Evolutionary conservation across 2,329 filamentous ascomycete species (phyloP), one percentile per base, ranked within the genome.

Genomic region (Chaetomiaceae sp.): DNA sequence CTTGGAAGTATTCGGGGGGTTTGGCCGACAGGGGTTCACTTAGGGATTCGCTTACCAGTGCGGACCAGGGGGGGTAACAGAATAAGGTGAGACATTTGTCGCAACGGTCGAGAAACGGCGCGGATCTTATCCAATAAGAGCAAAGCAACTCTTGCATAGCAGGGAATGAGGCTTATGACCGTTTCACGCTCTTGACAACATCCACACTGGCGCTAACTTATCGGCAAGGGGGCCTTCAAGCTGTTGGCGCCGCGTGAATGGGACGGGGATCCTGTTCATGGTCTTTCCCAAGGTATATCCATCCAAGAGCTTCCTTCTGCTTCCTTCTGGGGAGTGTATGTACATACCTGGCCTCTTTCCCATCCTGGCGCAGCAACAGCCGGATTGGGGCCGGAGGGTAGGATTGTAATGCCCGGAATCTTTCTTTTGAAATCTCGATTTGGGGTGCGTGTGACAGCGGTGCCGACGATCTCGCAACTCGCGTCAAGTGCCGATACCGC

Each of bases 11-110:
- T 9, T 36, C 32, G 4, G 40, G 46, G 29, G 32, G 41, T n/a
- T 38, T 32, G 16, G 21, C 13, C 25, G 18, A 20, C 25, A 43
- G 27, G 40, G 23, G 45, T 18, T 18, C 29, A 18, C 3, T 30
- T 34, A n/a, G 25, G 29, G 23, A 48, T 20, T 27, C 29, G 43
- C 40, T 42, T 40, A 21, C 36, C 20, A 8, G 18, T 11, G 49
- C 8, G 41, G 46, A 51, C 29, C 37, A 44, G 32, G 27, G 18
- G 11, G 16, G n/a, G 25, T 9, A 49, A 55, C 47, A 48, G 42
- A 54, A 47, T 45, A 54, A 54, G 48, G 55, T 59, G 57, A 59
- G 55, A 59, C 57, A 59, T 55, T 57, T 55, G 33, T 40, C 43
- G 47, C 55, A 59, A 59, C 57, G 57, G 57, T 55, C 52, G 32